Conservation (phyloP, 371 early-diverging fungal species). For the Actinomortierella wolfii region DNA sequence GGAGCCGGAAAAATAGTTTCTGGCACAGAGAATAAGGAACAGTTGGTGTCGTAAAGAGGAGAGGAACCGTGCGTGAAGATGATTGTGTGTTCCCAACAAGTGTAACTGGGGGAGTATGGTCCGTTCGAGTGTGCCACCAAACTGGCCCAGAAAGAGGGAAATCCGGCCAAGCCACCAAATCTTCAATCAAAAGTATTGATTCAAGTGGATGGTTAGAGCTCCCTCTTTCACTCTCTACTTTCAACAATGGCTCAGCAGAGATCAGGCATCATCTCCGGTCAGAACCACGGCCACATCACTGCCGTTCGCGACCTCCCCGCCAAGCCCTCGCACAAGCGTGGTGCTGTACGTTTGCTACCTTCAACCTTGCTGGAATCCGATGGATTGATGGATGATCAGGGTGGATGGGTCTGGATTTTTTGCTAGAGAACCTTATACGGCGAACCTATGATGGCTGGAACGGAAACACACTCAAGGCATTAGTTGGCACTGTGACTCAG, state of each 20-base stretch:
- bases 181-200: no score
- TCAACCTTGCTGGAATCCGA: background rate
- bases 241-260: constrained; percentile 61
- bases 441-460: background rate
- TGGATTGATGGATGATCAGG: constrained; percentile 41
- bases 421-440: background rate
- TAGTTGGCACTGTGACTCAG: no score
- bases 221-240: constrained; percentile 27
- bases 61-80: no score
- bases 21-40: no score
- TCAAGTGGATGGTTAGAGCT: background rate
- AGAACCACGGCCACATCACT: constrained; percentile 89
- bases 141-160: no score
- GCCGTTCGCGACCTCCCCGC: constrained; percentile 78
- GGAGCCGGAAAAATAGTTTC: no score
- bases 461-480: background rate
- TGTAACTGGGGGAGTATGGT: no score
- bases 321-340: constrained; percentile 85
- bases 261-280: constrained; percentile 79
- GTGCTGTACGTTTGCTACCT: constrained; percentile 61
- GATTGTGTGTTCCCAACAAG: no score
- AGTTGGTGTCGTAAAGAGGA: no score
- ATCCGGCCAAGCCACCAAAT: no score
- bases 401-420: constrained; percentile 6
- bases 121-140: no score